These are phyloP conservation scores for Chlamydomonas sp. DNA, from an alignment of 139 green algal genomes.

Conservation along the genomic window DNA sequence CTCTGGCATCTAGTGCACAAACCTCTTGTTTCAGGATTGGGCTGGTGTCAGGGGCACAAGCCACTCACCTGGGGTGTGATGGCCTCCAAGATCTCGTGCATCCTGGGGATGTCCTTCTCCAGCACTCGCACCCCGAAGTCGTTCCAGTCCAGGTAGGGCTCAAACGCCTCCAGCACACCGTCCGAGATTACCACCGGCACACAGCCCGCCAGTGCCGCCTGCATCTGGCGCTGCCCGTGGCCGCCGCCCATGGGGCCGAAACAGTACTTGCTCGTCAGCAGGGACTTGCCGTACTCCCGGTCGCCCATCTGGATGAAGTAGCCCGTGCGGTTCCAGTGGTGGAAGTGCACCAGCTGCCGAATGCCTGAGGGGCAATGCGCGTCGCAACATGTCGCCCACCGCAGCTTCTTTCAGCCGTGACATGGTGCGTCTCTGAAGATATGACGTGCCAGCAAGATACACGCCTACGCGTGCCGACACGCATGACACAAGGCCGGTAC, in stretches of 20 bases:
- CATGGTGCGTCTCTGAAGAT: too few species aligned
- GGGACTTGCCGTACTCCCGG: constrained; percentile 17
- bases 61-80: background rate
- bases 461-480: too few species aligned
- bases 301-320: constrained; percentile 18
- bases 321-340: constrained; percentile 47
- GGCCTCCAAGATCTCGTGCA: constrained; percentile 29
- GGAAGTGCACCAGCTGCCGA: constrained; percentile 35
- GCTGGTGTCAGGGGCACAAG: background rate
- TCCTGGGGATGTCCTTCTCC: constrained; percentile 36
- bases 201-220: constrained; percentile 10
- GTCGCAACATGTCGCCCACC: background rate
- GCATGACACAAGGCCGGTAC: too few species aligned
- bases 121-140: constrained; percentile 35
- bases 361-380: background rate
- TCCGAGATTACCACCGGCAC: constrained; percentile 23
- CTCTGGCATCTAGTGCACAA: too few species aligned
- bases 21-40: too few species aligned
- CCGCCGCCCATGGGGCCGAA: constrained; percentile 44
- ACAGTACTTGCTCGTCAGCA: constrained; percentile 42
- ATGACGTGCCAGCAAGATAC: too few species aligned
- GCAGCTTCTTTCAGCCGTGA: background rate
- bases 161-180: constrained; percentile 45
- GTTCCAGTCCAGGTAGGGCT: constrained; percentile 50
- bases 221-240: constrained; percentile 36